Base-by-base conservation (phyloP, 768 basidiomycete species). In the Termitomyces sp. region DNA sequence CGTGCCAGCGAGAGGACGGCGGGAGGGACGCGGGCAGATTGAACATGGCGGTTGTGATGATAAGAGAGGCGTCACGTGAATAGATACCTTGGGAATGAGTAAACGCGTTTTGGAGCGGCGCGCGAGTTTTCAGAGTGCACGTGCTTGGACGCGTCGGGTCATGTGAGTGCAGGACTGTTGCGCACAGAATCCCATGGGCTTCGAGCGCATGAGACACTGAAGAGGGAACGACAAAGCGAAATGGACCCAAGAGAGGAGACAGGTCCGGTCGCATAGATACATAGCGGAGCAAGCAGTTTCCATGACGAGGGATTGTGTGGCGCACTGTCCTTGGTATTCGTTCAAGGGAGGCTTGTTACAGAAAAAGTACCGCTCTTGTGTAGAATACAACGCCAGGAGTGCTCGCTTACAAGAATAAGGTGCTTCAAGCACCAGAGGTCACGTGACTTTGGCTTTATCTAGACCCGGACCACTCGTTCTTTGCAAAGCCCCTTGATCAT, bases 81-180 rank as follows among this genome's bases (percentile, higher is more conserved):
- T 55, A 33, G 55, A 62, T 70, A 65, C 36, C n/a, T 6, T 37
- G 9, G 24, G 16, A 18, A 20, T 13, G 27, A 54, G 67, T 76
- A 72, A 79, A 78, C 77, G 75, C 75, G 76, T 76, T 77, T 78
- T 74, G 55, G 58, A 4, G 65, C 75, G 73, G 73, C 73, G 75
- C 69, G 66, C 6, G 66, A 72, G 54, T 59, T 39, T 55, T 54
- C 31, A 42, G 51, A 60, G 64, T 71, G 71, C 74, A 68, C 66
- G 61, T 54, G 58, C 61, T 54, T 18, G 16, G 65, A 72, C 73
- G 70, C 70, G 70, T 64, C 68, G 45, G 59, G 71, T 74, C 73
- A 76, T 71, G 68, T 62, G 68, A 63, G 33, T 6, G 27, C 27
- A 27, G 27, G 27, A 4, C 27, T 2, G 27, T 27, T 27, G 27